A percentile compares a stretch with the other conserved stretches of the same genome.
Evolutionary conservation across 257 asterid species (phyloP).

Genomic region (Forsythia viridissima): DNA sequence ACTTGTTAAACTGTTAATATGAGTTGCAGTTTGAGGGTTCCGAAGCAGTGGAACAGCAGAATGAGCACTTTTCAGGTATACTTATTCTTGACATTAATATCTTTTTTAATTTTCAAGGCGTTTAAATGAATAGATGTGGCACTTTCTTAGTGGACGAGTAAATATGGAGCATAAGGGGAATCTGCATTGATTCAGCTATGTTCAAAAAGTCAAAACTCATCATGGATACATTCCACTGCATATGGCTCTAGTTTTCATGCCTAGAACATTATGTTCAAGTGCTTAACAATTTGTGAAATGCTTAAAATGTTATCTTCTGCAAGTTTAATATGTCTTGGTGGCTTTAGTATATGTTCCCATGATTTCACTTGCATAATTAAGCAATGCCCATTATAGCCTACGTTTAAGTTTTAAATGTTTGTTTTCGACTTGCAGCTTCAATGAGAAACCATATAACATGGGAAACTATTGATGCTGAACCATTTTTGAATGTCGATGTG

Average conservation of each 20-base stretch:
- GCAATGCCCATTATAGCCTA: background rate
- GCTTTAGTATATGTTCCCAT: background rate
- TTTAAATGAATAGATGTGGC: background rate
- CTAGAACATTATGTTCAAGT: background rate
- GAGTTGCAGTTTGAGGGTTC: slow-evolving; percentile 78
- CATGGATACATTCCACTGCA: background rate
- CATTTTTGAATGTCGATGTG: slow-evolving; percentile 66
- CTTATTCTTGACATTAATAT: background rate
- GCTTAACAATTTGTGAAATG: background rate
- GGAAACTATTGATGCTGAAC: slow-evolving; percentile 55
- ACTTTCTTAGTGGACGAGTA: background rate
- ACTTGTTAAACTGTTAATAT: slow-evolving; percentile 9
- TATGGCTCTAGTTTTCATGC: background rate
- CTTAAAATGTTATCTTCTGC: background rate
- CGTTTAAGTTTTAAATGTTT: background rate
- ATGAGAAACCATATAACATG: slow-evolving; percentile 77
- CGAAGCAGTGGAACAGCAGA: slow-evolving; percentile 66
- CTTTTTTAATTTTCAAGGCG: background rate
- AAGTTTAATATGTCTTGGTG: background rate
- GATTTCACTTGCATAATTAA: background rate
- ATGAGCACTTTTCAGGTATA: slow-evolving; percentile 74
- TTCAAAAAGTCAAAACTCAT: background rate
- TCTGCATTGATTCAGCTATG: background rate
- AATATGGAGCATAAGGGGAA: background rate
- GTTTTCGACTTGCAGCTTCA: slow-evolving; percentile 52